phyloP scores from a whole-genome alignment of 495 filamentous ascomycete species.

The Cercophora sp. region DNA sequence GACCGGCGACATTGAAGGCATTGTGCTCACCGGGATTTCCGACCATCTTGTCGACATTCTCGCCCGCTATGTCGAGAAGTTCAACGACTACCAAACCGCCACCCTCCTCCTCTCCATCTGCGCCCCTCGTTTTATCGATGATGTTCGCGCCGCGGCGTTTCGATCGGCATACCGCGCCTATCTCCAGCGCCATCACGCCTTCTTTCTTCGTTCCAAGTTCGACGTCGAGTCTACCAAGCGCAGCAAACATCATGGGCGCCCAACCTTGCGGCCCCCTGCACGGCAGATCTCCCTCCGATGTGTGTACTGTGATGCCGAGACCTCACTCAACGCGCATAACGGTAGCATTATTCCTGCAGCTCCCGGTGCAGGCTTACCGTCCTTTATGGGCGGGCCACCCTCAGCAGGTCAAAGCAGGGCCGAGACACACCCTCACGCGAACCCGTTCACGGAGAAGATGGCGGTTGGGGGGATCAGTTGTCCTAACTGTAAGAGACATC shows the following conservation, averaged over 20 bases:
- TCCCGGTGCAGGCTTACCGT: constrained; percentile 12
- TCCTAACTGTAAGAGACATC: constrained; percentile 78
- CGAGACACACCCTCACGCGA: constrained; percentile 16
- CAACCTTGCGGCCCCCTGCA: constrained; percentile 60
- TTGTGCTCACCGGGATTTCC: constrained; percentile 81
- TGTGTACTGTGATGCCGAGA: constrained; percentile 69
- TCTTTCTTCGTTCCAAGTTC: constrained; percentile 55
- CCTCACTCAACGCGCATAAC: constrained; percentile 33
- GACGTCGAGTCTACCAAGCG: constrained; percentile 58
- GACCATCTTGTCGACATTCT: constrained; percentile 77
- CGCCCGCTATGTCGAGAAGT: constrained; percentile 81
- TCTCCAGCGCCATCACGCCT: constrained; percentile 62
- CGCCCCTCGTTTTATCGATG: constrained; percentile 75
- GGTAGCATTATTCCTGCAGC: constrained; percentile 17
- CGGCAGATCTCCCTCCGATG: constrained; percentile 80
- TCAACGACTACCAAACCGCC: constrained; percentile 84
- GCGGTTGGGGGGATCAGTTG: constrained; percentile 60
- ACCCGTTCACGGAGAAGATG: constrained; percentile 44
- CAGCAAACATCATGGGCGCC: constrained; percentile 58
- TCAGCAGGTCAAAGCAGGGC: not conserved
- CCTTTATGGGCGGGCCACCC: constrained; percentile 11
- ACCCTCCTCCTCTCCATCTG: constrained; percentile 78
- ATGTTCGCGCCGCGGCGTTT: constrained; percentile 72
- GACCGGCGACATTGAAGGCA: constrained; percentile 81
- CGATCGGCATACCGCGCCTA: constrained; percentile 75